A percentile compares a stretch with the other conserved stretches of the same genome.
Conservation (phyloP, 2,329 filamentous ascomycete species). For the Daldinia eschscholtzii region DNA sequence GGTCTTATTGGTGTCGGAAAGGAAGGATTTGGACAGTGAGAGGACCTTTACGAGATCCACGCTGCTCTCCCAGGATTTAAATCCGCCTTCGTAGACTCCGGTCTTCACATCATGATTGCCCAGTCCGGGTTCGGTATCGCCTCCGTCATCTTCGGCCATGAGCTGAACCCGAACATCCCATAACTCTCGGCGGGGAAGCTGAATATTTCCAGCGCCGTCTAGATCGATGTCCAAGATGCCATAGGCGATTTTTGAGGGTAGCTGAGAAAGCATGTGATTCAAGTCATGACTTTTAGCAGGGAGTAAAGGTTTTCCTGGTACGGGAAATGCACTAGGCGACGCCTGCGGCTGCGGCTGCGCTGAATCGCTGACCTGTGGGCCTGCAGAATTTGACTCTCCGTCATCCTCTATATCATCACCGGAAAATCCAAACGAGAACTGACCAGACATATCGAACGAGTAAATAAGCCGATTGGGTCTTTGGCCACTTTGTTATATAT, state of each 20-base stretch:
- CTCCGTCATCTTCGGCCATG: slow-evolving; percentile 75
- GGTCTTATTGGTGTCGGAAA: slow-evolving; percentile 52
- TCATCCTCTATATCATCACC: slow-evolving; percentile 74
- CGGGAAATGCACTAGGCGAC: slow-evolving; percentile 67
- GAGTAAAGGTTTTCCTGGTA: slow-evolving; percentile 71
- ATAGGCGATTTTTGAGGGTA: slow-evolving; percentile 83
- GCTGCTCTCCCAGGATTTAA: slow-evolving; percentile 92
- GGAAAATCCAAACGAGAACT: slow-evolving; percentile 71
- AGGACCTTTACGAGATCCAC: slow-evolving; percentile 82
- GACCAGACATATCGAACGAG: slow-evolving; percentile 52
- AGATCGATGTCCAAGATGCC: slow-evolving; percentile 70
- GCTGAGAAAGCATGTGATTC: slow-evolving; percentile 63
- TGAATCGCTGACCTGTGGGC: slow-evolving; percentile 36
- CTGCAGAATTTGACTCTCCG: slow-evolving; percentile 51
- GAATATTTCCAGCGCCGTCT: slow-evolving; percentile 66
- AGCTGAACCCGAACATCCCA: slow-evolving; percentile 86
- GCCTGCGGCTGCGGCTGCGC: slow-evolving; percentile 44
- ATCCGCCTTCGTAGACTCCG: slow-evolving; percentile 86
- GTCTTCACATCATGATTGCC: slow-evolving; percentile 81
- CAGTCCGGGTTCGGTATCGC: slow-evolving; percentile 61
- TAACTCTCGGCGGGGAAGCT: slow-evolving; percentile 79
- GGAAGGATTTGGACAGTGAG: slow-evolving; percentile 56
- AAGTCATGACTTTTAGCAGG: slow-evolving; percentile 66
- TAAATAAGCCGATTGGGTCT: background rate
- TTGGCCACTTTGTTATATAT: slow-evolving; percentile 4